These are phyloP conservation scores for Phyllosticta ampelicida DNA, from an alignment of 2,329 filamentous ascomycete species.

Conservation along the genomic window DNA sequence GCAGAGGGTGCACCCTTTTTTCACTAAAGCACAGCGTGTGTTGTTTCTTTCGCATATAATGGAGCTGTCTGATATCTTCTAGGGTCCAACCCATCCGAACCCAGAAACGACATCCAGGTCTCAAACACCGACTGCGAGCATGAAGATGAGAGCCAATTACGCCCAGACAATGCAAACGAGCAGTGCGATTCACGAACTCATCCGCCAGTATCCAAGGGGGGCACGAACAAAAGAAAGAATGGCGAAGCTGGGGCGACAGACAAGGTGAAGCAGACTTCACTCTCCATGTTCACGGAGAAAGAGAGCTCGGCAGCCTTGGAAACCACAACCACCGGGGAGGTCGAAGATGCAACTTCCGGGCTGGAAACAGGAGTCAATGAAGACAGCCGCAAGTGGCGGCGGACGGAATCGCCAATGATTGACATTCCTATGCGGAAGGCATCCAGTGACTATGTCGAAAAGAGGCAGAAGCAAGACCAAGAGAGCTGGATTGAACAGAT, in stretches of 20 bases:
- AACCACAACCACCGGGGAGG: conserved; percentile 10
- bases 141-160: conserved; percentile 2
- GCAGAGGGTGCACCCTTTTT: conserved; percentile 30
- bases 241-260: neutral
- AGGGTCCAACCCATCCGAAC: conserved; percentile 12
- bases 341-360: conserved; percentile 10
- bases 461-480: neutral
- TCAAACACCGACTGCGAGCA: conserved; percentile 10
- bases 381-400: conserved; percentile 27
- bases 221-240: neutral
- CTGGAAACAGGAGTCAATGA: conserved; percentile 22
- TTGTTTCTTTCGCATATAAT: neutral
- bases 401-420: conserved; percentile 22
- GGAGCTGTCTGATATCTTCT: neutral
- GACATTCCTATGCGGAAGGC: neutral
- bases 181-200: neutral
- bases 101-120: conserved; percentile 18
- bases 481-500: conserved; percentile 22
- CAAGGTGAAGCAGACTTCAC: conserved; percentile 9
- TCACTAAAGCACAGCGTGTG: conserved; percentile 19
- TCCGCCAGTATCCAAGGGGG: neutral
- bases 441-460: neutral
- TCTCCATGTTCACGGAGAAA: conserved; percentile 3
- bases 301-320: conserved; percentile 20
- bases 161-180: neutral